phyloP scores from a whole-genome alignment of 495 filamentous ascomycete genomes.

The Podospora conica region DNA sequence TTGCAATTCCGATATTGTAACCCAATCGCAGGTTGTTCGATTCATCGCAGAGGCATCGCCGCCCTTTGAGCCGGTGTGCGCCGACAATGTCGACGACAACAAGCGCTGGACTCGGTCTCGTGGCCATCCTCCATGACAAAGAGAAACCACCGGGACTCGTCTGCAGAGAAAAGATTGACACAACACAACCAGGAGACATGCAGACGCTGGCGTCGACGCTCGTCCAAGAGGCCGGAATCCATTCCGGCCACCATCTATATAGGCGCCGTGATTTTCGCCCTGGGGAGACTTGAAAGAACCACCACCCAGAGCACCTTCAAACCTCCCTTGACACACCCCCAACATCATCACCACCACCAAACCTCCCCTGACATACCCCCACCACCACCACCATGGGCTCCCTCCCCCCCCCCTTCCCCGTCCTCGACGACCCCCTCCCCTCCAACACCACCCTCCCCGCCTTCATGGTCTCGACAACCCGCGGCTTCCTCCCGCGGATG shows the following conservation, averaged over 20 bases:
- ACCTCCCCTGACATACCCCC: neutral
- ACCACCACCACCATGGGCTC: slow-evolving; percentile 31
- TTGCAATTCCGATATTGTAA: too few species aligned
- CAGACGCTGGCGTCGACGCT: slow-evolving; percentile 1
- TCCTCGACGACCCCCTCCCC: slow-evolving; percentile 36
- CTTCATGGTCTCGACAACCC: slow-evolving; percentile 81
- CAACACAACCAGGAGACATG: neutral
- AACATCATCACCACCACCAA: slow-evolving; percentile 12
- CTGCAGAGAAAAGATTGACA: neutral
- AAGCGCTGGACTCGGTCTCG: neutral
- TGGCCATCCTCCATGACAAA: slow-evolving; percentile 23
- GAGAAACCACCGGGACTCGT: slow-evolving; percentile 13
- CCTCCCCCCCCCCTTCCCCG: slow-evolving; percentile 29
- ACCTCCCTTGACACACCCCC: neutral
- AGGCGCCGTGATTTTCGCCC: slow-evolving; percentile 35
- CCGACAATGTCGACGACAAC: neutral
- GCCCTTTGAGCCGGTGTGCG: neutral
- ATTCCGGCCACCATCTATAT: slow-evolving; percentile 57
- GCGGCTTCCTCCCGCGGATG: slow-evolving; percentile 69
- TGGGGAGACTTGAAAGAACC: slow-evolving; percentile 21
- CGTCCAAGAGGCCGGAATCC: slow-evolving; percentile 49
- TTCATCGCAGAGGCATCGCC: neutral
- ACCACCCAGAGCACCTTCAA: slow-evolving; percentile 10
- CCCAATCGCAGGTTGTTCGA: too few species aligned
- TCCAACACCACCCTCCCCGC: slow-evolving; percentile 53